Evolutionary conservation across 768 basidiomycete genomes (phyloP), one percentile per base, ranked within the genome.

Genomic region (Lactarius hengduanensis): DNA sequence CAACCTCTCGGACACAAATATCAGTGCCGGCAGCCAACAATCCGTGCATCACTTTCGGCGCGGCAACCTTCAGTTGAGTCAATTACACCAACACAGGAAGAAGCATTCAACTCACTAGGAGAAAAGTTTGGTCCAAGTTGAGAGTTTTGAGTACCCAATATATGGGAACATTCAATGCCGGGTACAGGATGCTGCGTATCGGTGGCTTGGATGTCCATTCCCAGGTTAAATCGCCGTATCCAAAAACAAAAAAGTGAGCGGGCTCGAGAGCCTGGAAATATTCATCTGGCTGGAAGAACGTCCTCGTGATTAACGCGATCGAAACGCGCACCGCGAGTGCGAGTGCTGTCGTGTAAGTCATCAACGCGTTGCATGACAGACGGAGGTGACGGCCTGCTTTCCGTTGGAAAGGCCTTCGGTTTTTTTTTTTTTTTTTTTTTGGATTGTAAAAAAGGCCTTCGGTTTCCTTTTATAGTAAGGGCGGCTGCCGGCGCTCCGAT

Each of bases 271-370:
- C 85, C 74, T 99, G 97, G 72, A 90, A 98, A 76, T 91, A 96
- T 77, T 98, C 97, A 76, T 99, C 97, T 10, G 97, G 95, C 75
- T 98, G 96, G 75, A 98, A 98, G 78, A 90, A 91, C 4, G 95
- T 93, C 62, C 83, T 82, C 0, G 93, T 95, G 47, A 79, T 77
- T 38, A 96, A 73, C 0, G 92, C 89, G 55, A 92, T 78, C 9
- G 78, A 65, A 59, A 91, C 75, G 56, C 91, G 86, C 69, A 86
- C 72, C 26, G 71, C 62, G 36, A 88, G 63, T n/a, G 84, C 80
- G 60, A 82, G 66, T 41, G 73, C 11, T 56, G 61, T 63, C 1
- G 38, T n/a, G 59, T 41, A 38, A 32, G 45, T 11, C 63, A 67
- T 65, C n/a, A n/a, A 36, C 32, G 50, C 3, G 32, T 18, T 34